Base-by-base conservation (phyloP, 2,329 filamentous ascomycete species). In the Clonostachys rhizophaga region DNA sequence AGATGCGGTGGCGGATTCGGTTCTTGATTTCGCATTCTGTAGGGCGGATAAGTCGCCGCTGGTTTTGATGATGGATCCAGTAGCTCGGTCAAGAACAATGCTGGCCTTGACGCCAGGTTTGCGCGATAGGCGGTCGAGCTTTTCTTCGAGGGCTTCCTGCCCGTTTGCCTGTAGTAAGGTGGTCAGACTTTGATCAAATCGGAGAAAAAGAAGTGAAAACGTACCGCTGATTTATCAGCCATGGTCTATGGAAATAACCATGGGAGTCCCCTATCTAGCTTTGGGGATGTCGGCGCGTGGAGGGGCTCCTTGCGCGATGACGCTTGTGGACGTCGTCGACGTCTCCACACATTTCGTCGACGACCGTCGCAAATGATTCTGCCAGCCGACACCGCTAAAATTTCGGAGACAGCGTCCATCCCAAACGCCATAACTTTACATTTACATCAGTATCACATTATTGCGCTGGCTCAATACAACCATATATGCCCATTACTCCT, bases 81-180 rank as follows among this genome's bases (percentile, higher is more conserved):
- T 85, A 13, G 78, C 69, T 48, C 87, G 81, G 55, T 91, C 87
- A 40, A 94, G 74, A 47, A 90, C 81, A 43, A 94, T 76, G 47
- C 87, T 87, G 55, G 86, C 87, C 63, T 87, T 87, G 45, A 94
- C 88, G 50, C 87, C 87, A 33, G 86, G 79, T 59, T 92, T 92
- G 61, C 86, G 86, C 39, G 86, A 83, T 41, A 94, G 74, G 16
- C 86, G 83, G 42, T 78, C 79, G 50, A 91, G 78, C 51, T 80
- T 70, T 71, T 83, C 79, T 45, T 81, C 78, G 50, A 88, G 76
- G 40, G 78, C 79, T 56, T 87, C 83, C 50, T 80, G 74, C 52
- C 71, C 71, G 55, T 69, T 71, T 3, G 24, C 24, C 24, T 30
- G 8, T 2, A 30, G 24, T 4, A 30, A 30, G 24, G 3, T 4